Evolutionary conservation across 352 stramenopile species (phyloP), one percentile per base, ranked within the genome.

Genomic region (Globisporangium ultimum): DNA sequence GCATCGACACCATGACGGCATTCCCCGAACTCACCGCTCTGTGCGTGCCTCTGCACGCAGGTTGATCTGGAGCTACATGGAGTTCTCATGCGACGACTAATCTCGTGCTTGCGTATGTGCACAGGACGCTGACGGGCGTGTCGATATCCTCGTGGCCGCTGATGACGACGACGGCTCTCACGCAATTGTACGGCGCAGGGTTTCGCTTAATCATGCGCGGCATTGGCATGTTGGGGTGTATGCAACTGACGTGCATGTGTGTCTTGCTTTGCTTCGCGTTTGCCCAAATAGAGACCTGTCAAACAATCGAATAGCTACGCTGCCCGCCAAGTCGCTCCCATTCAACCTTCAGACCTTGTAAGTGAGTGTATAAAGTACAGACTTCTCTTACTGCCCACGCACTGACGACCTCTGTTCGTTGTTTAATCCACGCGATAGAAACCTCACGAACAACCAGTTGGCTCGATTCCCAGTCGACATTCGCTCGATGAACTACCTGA

Each of bases 361-460:
- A 45, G 40, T 18, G 28, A 11, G 28, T 36, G 28, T 10, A 36
- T 36, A 36, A 36, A 36, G 28, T 10, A 36, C 8, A 6, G 28
- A 36, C 28, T 10, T 36, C 0, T 8, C 7, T 32, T 5, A 32
- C 28, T 5, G 28, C 8, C 1, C 8, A 36, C 4, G 28, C 28
- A 36, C 28, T 60, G 12, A 51, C 24, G 13, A 3, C 5, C 7
- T 17, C n/a, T 46, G 10, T 7, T 36, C 8, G 12, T 14, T 14
- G 40, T 28, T 28, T 28, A 2, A 28, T n/a, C 34, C 20, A 42
- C 53, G 24, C 14, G 12, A n/a, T 45, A 28, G 13, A 28, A 53
- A 64, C 48, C 3, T 64, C 14, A 59, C 58, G 10, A 41, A 45
- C 51, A 64, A 64, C n/a, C 58, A 42, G 36, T 45, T 64, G 21